Conservation (phyloP, 2,329 filamentous ascomycete genomes). For the Xylariomycetidae sp. region DNA sequence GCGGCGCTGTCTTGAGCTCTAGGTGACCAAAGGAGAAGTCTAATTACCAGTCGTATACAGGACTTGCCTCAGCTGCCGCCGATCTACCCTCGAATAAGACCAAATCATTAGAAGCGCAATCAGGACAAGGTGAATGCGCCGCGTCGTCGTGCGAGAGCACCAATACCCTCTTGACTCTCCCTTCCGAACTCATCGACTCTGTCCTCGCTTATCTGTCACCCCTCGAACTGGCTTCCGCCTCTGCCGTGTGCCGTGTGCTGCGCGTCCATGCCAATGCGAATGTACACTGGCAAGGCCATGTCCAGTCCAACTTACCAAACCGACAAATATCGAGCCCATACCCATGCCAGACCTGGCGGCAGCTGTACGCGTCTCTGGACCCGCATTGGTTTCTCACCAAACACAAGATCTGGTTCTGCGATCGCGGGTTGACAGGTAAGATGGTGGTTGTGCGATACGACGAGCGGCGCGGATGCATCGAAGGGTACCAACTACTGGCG, state of each 20-base stretch:
- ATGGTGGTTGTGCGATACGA: conserved; percentile 76
- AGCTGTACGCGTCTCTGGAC: conserved; percentile 70
- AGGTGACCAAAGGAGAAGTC: too few relatives aligned
- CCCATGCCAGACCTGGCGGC: conserved; percentile 60
- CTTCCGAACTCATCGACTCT: conserved; percentile 69
- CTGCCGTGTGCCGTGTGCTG: conserved; percentile 58
- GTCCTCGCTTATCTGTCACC: conserved; percentile 65
- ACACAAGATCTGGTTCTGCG: conserved; percentile 81
- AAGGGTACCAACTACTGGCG: conserved; percentile 72
- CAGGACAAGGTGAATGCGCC: too few relatives aligned
- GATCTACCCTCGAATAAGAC: too few relatives aligned
- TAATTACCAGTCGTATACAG: too few relatives aligned
- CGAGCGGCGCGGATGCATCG: conserved; percentile 66
- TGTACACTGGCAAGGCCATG: conserved; percentile 64
- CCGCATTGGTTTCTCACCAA: conserved; percentile 80
- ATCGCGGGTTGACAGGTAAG: conserved; percentile 68
- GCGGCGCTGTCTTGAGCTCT: too few relatives aligned
- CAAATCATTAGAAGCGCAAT: too few relatives aligned
- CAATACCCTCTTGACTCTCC: conserved; percentile 50
- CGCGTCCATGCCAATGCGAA: conserved; percentile 59
- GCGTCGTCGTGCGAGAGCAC: too few relatives aligned
- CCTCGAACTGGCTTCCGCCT: conserved; percentile 55
- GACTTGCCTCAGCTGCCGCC: too few relatives aligned
- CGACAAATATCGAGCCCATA: conserved; percentile 46
- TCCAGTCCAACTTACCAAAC: conserved; percentile 64